Conservation (phyloP, 2,329 filamentous ascomycete species). For the Phaeosphaeriaceae sp. region DNA sequence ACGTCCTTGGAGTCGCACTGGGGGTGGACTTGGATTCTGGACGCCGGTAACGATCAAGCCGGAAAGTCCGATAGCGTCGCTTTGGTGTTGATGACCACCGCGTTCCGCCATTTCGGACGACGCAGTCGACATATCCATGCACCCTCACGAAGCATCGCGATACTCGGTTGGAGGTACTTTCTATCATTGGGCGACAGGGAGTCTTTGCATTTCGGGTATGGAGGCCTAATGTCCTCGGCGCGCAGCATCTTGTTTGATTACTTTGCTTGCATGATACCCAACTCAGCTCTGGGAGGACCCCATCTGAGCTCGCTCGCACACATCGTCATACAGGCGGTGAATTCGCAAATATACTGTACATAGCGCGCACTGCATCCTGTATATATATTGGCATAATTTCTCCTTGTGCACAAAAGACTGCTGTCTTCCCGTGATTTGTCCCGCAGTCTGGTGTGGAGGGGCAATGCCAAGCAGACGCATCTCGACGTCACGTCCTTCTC, state of each 20-base stretch:
- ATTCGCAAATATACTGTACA: conserved; percentile 1
- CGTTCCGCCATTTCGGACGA: not conserved
- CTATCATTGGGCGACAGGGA: not conserved
- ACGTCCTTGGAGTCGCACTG: not conserved
- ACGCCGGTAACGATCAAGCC: too few relatives aligned
- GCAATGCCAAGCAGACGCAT: conserved; percentile 3
- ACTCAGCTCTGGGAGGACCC: conserved; percentile 4
- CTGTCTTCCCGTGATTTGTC: conserved; percentile 1
- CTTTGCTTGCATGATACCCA: conserved; percentile 17
- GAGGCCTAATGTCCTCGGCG: not conserved
- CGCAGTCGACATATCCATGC: not conserved
- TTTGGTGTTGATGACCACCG: too few relatives aligned
- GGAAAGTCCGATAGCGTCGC: too few relatives aligned
- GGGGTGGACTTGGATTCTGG: not conserved
- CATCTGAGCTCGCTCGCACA: conserved; percentile 1
- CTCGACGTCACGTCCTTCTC: conserved; percentile 16
- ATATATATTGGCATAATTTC: not conserved
- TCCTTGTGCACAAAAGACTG: not conserved
- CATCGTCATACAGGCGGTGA: conserved; percentile 8
- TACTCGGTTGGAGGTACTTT: not conserved
- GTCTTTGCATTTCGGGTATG: not conserved
- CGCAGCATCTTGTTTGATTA: conserved; percentile 7
- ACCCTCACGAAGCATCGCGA: too few relatives aligned
- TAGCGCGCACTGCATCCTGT: conserved; percentile 1
- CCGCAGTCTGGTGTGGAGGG: conserved; percentile 11